Evolutionary conservation across 164 flowering plant species (phyloP).

Genomic region (Aristolochia contorta): DNA sequence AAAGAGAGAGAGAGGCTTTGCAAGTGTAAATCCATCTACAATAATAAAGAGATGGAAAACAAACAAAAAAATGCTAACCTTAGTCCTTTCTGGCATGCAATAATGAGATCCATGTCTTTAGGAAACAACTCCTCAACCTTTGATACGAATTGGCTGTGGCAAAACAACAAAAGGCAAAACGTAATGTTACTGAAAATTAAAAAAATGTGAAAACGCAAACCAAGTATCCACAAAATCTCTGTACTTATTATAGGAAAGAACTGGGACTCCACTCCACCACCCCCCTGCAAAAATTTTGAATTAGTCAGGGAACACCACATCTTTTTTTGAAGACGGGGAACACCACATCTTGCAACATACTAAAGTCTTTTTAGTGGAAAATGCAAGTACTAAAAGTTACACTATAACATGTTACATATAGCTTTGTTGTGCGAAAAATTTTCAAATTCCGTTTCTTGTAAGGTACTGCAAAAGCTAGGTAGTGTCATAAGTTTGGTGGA

Average conservation of each 20-base stretch:
- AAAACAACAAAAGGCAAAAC: not conserved
- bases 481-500: too few relatives aligned
- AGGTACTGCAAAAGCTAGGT: too few relatives aligned
- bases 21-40: not conserved
- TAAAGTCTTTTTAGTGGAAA: too few relatives aligned
- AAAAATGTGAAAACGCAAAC: not conserved
- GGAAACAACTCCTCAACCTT: slow-evolving; percentile 63
- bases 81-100: slow-evolving; percentile 96
- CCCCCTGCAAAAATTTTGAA: slow-evolving; percentile 51
- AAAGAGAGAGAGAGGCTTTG: too few relatives aligned
- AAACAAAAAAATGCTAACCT: slow-evolving; percentile 32
- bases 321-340: too few relatives aligned
- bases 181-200: too few relatives aligned
- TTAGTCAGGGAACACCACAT: too few relatives aligned
- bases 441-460: too few relatives aligned
- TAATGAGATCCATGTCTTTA: slow-evolving; percentile 71
- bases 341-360: too few relatives aligned
- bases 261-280: slow-evolving; percentile 98
- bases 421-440: too few relatives aligned
- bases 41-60: not conserved
- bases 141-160: slow-evolving; percentile 59
- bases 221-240: slow-evolving; percentile 5
- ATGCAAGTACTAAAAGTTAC: too few relatives aligned
- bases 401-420: too few relatives aligned
- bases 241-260: slow-evolving; percentile 61